Evolutionary conservation across 2,329 filamentous ascomycete genomes (phyloP).

Genomic region (Rhynchosporium agropyri): DNA sequence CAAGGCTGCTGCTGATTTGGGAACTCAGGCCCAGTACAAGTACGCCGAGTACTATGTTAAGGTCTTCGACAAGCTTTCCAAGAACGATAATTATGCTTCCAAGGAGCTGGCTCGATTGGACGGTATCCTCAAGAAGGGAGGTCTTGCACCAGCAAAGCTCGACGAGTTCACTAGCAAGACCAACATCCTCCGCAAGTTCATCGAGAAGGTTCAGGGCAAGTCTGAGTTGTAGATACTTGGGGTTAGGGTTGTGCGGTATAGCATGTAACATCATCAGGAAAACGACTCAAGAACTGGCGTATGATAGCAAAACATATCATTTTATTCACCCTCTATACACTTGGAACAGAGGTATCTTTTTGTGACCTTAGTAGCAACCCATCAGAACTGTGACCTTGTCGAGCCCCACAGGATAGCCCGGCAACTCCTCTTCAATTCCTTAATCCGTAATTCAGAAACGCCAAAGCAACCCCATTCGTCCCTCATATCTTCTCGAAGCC

Average conservation of each 20-base stretch:
- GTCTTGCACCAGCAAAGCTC: slow-evolving; percentile 79
- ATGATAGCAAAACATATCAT: slow-evolving; percentile 7
- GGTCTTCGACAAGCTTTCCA: slow-evolving; percentile 81
- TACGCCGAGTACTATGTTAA: slow-evolving; percentile 94
- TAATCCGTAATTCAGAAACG: slow-evolving; percentile 8
- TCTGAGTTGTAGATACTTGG: slow-evolving; percentile 47
- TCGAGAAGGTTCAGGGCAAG: slow-evolving; percentile 65
- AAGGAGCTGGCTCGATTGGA: slow-evolving; percentile 86
- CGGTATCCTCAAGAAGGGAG: slow-evolving; percentile 82
- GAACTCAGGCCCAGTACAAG: slow-evolving; percentile 66
- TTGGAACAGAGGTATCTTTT: background rate
- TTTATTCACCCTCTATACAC: slow-evolving; percentile 1
- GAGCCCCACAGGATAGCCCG: background rate
- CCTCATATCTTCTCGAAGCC: background rate
- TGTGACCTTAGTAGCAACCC: background rate
- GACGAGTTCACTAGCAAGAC: slow-evolving; percentile 85
- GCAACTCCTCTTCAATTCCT: background rate
- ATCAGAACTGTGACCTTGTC: slow-evolving; percentile 13
- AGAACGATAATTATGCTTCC: slow-evolving; percentile 75
- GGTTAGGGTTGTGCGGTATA: slow-evolving; percentile 10
- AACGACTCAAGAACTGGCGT: slow-evolving; percentile 22
- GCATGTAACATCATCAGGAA: slow-evolving; percentile 21
- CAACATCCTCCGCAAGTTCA: slow-evolving; percentile 84
- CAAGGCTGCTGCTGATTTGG: slow-evolving; percentile 67
- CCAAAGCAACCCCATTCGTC: slow-evolving; percentile 4